phyloP scores from a whole-genome alignment of 495 filamentous ascomycete species.

The Xanthoparmelia taractica region DNA sequence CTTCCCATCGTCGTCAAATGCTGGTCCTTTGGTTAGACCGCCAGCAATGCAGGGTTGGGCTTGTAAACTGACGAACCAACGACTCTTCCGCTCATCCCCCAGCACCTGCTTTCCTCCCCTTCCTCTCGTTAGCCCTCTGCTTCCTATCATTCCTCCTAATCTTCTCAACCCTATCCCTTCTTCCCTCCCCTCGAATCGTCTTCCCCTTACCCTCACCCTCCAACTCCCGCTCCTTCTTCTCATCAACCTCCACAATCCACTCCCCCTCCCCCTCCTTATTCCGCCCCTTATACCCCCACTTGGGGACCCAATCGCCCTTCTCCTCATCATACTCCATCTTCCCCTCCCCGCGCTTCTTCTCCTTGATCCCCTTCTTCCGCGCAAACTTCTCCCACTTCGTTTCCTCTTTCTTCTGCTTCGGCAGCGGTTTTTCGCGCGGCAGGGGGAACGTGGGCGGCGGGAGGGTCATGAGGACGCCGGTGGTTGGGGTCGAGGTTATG shows the following conservation, averaged over 20 bases:
- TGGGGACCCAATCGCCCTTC: conserved; percentile 78
- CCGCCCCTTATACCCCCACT: conserved; percentile 92
- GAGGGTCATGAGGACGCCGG: conserved; percentile 64
- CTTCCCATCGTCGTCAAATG: background rate
- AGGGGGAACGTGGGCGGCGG: conserved; percentile 59
- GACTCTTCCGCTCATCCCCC: background rate
- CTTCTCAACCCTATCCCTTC: conserved; percentile 42
- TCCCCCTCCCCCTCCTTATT: conserved; percentile 69
- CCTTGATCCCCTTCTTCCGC: conserved; percentile 83
- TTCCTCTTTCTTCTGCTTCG: conserved; percentile 62
- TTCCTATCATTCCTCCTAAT: conserved; percentile 64
- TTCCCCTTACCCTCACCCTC: conserved; percentile 50
- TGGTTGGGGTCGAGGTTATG: conserved; percentile 52
- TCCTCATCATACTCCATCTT: conserved; percentile 79
- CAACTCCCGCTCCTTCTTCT: conserved; percentile 51
- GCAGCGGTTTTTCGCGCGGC: conserved; percentile 86
- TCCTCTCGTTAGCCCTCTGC: conserved; percentile 59
- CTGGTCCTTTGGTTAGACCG: background rate
- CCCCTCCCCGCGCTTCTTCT: conserved; percentile 59
- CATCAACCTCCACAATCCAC: conserved; percentile 87
- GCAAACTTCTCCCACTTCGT: conserved; percentile 96
- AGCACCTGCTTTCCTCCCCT: conserved; percentile 39
- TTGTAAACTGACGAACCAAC: background rate
- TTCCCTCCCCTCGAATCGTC: conserved; percentile 52
- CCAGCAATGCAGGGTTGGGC: background rate